phyloP scores from a whole-genome alignment of 768 basidiomycete genomes.

The Gyrodon lividus region DNA sequence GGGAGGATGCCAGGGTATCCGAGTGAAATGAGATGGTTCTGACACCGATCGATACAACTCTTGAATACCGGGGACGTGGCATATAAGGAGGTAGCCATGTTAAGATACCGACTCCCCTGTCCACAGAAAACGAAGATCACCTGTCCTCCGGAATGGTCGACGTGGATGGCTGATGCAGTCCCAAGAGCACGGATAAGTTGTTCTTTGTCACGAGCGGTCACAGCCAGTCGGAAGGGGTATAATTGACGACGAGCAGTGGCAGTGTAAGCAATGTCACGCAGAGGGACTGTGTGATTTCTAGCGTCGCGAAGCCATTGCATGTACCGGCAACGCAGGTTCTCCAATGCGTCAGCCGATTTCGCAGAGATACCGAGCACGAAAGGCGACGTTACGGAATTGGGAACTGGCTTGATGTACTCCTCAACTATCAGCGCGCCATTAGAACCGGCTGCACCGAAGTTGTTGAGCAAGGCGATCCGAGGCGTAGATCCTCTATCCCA shows the following conservation, averaged over 20 bases:
- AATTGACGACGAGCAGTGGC: slow-evolving; percentile 63
- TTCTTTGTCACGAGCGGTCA: slow-evolving; percentile 40
- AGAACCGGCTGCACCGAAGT: slow-evolving; percentile 75
- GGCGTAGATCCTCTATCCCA: slow-evolving; percentile 45
- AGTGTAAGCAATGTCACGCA: slow-evolving; percentile 64
- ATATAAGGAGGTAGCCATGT: slow-evolving; percentile 65
- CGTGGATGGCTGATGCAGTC: slow-evolving; percentile 33
- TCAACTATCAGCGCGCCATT: slow-evolving; percentile 64
- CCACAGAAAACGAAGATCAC: slow-evolving; percentile 73
- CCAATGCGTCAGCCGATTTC: slow-evolving; percentile 48
- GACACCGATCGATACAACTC: slow-evolving; percentile 55
- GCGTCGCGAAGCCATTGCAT: slow-evolving; percentile 45
- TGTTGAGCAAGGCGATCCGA: slow-evolving; percentile 63
- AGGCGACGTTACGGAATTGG: slow-evolving; percentile 6
- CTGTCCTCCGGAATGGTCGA: slow-evolving; percentile 26
- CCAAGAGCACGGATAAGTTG: slow-evolving; percentile 50
- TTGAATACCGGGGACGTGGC: slow-evolving; percentile 46
- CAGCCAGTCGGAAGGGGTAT: slow-evolving; percentile 51
- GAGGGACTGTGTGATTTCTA: slow-evolving; percentile 20
- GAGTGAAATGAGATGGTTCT: slow-evolving; percentile 44
- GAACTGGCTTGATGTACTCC: slow-evolving; percentile 37
- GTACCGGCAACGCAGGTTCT: slow-evolving; percentile 46
- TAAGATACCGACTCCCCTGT: slow-evolving; percentile 64
- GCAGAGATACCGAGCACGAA: slow-evolving; percentile 64
- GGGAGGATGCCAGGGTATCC: slow-evolving; percentile 53